A percentile compares a stretch with the other conserved stretches of the same genome.
These are phyloP conservation scores for Cladosporium velox DNA, from an alignment of 2,329 filamentous ascomycete species.

Conservation along the genomic window DNA sequence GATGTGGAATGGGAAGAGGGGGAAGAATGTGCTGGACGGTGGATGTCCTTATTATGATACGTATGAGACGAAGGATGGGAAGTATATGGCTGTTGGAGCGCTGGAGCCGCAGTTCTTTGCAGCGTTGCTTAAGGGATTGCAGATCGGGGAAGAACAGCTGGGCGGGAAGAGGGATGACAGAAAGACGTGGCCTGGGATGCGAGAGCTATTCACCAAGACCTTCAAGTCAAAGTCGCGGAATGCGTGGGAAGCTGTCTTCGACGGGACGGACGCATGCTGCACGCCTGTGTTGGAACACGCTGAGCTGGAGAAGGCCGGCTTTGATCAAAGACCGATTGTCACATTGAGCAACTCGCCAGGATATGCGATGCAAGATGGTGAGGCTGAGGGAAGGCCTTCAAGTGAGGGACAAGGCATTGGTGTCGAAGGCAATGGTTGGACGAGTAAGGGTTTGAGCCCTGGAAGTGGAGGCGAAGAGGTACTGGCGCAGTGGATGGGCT, in stretches of 20 bases:
- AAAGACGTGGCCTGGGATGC: constrained; percentile 68
- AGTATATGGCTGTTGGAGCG: constrained; percentile 82
- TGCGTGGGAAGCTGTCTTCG: constrained; percentile 85
- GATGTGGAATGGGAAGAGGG: constrained; percentile 65
- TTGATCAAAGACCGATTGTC: constrained; percentile 71
- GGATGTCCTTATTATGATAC: constrained; percentile 88
- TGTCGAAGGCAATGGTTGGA: constrained; percentile 68
- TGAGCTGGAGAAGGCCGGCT: constrained; percentile 66
- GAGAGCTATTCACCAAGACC: constrained; percentile 57
- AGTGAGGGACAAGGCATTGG: constrained; percentile 65
- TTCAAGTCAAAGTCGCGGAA: constrained; percentile 71
- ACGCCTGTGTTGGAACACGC: constrained; percentile 78
- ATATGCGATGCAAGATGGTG: constrained; percentile 54
- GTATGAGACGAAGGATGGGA: constrained; percentile 78
- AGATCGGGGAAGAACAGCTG: constrained; percentile 51
- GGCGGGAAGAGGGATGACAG: constrained; percentile 59
- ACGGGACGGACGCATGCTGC: constrained; percentile 88
- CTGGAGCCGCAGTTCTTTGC: constrained; percentile 85
- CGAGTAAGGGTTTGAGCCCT: constrained; percentile 58
- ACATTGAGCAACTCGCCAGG: constrained; percentile 70
- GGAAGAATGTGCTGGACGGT: constrained; percentile 77
- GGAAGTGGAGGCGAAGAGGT: constrained; percentile 73
- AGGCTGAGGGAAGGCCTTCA: constrained; percentile 42
- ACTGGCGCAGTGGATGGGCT: constrained; percentile 73
- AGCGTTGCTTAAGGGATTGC: constrained; percentile 66